A percentile compares a stretch with the other conserved stretches of the same genome.
These are phyloP conservation scores for Collybia sp. DNA, from an alignment of 768 basidiomycete species.

Conservation along the genomic window DNA sequence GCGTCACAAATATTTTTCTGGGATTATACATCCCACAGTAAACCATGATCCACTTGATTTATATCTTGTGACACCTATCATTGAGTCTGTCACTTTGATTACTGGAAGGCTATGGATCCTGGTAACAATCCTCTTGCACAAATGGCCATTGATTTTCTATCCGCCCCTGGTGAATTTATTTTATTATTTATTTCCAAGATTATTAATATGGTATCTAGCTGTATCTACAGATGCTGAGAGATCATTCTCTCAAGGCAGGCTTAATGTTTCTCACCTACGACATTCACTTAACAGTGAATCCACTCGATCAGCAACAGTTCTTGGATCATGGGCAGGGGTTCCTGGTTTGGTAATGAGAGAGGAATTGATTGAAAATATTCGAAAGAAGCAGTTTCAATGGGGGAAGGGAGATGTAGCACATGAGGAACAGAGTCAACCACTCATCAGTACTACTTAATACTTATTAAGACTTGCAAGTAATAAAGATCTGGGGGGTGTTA, in stretches of 20 bases:
- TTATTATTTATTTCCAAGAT: not conserved
- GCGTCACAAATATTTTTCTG: not conserved
- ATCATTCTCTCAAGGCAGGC: conserved; percentile 20
- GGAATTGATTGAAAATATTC: not conserved
- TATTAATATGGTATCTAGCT: conserved; percentile 10
- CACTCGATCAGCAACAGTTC: conserved; percentile 13
- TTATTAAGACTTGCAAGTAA: too few relatives aligned
- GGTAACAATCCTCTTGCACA: conserved; percentile 1
- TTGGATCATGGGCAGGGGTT: conserved; percentile 16
- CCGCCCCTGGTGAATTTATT: not conserved
- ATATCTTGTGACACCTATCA: not conserved
- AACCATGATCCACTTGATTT: conserved; percentile 1
- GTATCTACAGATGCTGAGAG: conserved; percentile 22
- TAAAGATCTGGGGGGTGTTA: too few relatives aligned
- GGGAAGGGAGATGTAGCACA: not conserved
- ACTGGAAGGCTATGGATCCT: conserved; percentile 5
- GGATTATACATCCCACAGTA: not conserved
- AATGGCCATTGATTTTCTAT: conserved; percentile 8
- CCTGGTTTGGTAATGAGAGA: conserved; percentile 5
- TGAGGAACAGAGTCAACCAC: too few relatives aligned
- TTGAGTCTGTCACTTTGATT: not conserved
- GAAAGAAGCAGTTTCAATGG: not conserved
- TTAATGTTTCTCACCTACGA: conserved; percentile 19
- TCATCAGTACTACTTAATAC: too few relatives aligned
- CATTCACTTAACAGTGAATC: conserved; percentile 21